Percentiles rank a stretch among this genome's conserved stretches.
These are phyloP conservation scores for Viscum album DNA, from an alignment of 177 flowering plant species.

Conservation along the genomic window DNA sequence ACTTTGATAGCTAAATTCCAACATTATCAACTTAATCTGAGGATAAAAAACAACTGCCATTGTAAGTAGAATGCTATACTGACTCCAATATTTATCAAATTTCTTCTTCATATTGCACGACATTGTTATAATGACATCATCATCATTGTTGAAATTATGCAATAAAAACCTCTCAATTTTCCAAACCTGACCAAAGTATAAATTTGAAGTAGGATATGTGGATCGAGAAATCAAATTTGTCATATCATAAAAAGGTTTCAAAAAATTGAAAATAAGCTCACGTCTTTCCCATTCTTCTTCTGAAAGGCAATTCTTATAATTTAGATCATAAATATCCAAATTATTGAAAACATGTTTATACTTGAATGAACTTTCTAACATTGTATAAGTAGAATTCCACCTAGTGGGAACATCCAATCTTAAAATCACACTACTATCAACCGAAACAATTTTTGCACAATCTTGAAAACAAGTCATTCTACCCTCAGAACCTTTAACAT, in stretches of 20 bases:
- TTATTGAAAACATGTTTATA: too few species aligned
- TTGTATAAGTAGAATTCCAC: not conserved
- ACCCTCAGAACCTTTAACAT: too few species aligned
- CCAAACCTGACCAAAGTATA: not conserved
- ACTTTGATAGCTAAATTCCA: not conserved
- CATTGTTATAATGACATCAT: not conserved
- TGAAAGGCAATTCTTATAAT: not conserved
- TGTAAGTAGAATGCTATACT: too few species aligned
- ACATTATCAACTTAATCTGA: not conserved
- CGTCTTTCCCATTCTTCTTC: not conserved
- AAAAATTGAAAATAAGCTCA: not conserved
- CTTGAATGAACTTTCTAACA: not conserved
- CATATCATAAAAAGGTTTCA: slow-evolving; percentile 4
- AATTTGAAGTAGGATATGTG: too few species aligned
- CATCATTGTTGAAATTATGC: not conserved
- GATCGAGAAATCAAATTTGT: not conserved
- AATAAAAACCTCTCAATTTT: not conserved
- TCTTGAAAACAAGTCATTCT: too few species aligned
- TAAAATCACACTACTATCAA: too few species aligned
- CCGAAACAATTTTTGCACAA: too few species aligned
- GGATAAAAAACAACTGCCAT: too few species aligned
- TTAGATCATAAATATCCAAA: not conserved
- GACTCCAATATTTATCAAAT: slow-evolving; percentile 1
- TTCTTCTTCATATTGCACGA: not conserved
- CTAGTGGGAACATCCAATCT: too few species aligned